These are phyloP conservation scores for Russula foetens DNA, from an alignment of 768 basidiomycete species.

Conservation along the genomic window DNA sequence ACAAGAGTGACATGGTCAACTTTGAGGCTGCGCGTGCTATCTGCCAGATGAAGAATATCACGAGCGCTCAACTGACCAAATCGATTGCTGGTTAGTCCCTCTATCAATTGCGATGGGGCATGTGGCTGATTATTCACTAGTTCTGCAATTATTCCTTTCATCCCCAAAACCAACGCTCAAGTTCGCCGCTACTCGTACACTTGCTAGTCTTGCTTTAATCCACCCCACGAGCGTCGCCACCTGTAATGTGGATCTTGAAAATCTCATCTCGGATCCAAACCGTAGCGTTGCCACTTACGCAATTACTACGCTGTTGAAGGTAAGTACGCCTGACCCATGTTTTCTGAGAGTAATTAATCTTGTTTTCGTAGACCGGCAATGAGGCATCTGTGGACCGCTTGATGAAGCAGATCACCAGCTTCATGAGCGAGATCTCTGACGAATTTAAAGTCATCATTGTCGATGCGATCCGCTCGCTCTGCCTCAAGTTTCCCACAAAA, in stretches of 20 bases:
- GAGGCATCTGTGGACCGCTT: constrained; percentile 97
- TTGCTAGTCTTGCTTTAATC: constrained; percentile 79
- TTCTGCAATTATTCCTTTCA: constrained; percentile 91
- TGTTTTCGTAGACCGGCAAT: constrained; percentile 72
- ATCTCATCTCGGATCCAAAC: constrained; percentile 91
- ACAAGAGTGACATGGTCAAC: constrained; percentile 99
- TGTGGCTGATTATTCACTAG: constrained; percentile 32
- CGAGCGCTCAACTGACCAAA: constrained; percentile 68
- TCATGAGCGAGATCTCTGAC: constrained; percentile 99
- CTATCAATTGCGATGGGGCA: background rate
- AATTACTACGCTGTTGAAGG: constrained; percentile 96
- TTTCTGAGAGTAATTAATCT: constrained; percentile 8
- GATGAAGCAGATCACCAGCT: constrained; percentile 98
- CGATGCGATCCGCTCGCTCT: constrained; percentile 94
- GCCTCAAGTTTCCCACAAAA: constrained; percentile 97
- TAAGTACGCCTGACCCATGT: constrained; percentile 24
- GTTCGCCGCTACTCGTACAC: constrained; percentile 94
- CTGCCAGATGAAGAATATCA: constrained; percentile 89
- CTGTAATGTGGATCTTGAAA: constrained; percentile 96
- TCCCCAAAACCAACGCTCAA: constrained; percentile 93
- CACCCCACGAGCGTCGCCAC: constrained; percentile 82
- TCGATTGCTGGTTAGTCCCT: constrained; percentile 72
- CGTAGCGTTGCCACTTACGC: constrained; percentile 97
- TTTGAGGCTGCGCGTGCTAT: constrained; percentile 96
- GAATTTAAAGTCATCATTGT: constrained; percentile 99